Evolutionary conservation across 108 stramenopile genomes (phyloP).

Genomic region (Cyclotella atomus): DNA sequence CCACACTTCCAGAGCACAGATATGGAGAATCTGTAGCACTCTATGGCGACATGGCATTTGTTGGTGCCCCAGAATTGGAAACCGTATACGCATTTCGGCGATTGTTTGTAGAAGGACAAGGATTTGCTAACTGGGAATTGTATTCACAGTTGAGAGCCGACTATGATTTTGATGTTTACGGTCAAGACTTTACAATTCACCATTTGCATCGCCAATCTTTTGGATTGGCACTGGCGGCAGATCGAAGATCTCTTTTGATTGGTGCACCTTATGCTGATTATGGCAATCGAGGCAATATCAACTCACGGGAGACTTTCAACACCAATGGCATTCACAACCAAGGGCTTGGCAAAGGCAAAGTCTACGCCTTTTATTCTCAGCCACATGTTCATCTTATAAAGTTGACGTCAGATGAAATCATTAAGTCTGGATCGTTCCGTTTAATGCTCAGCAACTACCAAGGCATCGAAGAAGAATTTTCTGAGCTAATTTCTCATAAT

Average conservation of each 20-base stretch:
- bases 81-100: conserved; percentile 53
- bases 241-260: conserved; percentile 45
- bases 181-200: conserved; percentile 12
- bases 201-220: conserved; percentile 65
- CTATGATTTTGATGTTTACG: conserved; percentile 72
- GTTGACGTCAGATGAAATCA: conserved; percentile 52
- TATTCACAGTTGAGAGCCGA: conserved; percentile 34
- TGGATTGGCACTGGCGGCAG: conserved; percentile 62
- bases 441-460: conserved; percentile 33
- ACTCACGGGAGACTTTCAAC: conserved; percentile 31
- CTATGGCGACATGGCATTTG: conserved; percentile 50
- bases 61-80: conserved; percentile 61
- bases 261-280: conserved; percentile 56
- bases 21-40: conserved; percentile 50
- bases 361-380: conserved; percentile 62
- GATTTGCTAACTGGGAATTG: conserved; percentile 51
- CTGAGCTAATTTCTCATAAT: conserved; percentile 29
- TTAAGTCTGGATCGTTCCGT: conserved; percentile 51
- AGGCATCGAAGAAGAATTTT: conserved; percentile 15
- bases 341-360: conserved; percentile 64
- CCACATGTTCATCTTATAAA: conserved; percentile 56
- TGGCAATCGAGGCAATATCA: conserved; percentile 30
- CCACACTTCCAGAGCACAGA: conserved; percentile 36
- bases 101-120: conserved; percentile 24
- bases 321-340: conserved; percentile 45